Evolutionary conservation across 371 early-diverging fungal genomes (phyloP), one percentile per base, ranked within the genome.

Genomic region (Actinomortierella ambigua): DNA sequence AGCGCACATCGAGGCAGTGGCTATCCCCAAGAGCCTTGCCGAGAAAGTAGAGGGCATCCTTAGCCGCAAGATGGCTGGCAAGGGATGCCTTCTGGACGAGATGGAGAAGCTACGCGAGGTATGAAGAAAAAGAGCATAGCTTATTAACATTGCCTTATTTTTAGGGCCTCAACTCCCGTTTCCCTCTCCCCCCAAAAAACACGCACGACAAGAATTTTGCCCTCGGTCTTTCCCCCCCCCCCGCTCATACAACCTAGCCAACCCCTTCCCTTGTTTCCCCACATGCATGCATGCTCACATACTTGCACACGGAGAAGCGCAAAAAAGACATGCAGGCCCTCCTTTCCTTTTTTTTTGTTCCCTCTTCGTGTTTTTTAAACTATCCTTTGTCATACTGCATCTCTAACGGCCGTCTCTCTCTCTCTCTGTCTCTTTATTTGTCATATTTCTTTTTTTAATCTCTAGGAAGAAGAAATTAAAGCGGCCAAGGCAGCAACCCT

Each of bases 41-140:
- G 75, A 73, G 23, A 59, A 66, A 42, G 75, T 73, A 8, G 75
- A 67, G 26, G 34, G 60, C 53, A 73, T 73, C 48, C 39, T 73
- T 44, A 67, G 75, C 49, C 75, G 75, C 34, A 73, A 73, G 54
- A 63, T 73, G 52, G 75, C 75, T 41, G 75, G 75, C 67, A 73
- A 73, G 54, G 75, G 75, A 34, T 56, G 44, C 50, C 60, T 63
- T 41, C 75, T 73, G 1, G 75, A 73, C 40, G 75, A 73, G 17
- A 67, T 63, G n/a, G 67, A 73, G 47, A 39, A 65, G 15, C 62
- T 61, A 40, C 71, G 66, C n/a, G 71, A 70, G 71, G 71, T 65
- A 71, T 44, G 22, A 7, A 3, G 17, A 14, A 22, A 18, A 3
- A 42, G 24, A n/a, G n/a, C n/a, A n/a, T n/a, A n/a, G n/a, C n/a